Evolutionary conservation across 1,284 basidiomycete species (phyloP).

Genomic region (Bondarzewia mesenterica): DNA sequence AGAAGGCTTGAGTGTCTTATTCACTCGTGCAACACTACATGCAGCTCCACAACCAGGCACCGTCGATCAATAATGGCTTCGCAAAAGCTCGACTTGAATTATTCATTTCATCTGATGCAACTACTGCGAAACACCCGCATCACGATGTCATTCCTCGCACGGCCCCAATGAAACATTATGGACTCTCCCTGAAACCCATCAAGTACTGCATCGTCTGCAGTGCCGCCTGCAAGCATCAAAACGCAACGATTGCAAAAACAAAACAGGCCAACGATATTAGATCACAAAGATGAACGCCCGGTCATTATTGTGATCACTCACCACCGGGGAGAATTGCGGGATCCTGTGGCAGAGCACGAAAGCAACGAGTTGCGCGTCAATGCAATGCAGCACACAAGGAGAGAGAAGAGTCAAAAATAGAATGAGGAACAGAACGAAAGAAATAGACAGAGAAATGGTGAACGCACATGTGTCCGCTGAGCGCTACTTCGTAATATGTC

Average conservation of each 20-base stretch:
- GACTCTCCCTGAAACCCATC: conserved; percentile 48
- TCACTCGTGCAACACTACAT: no score
- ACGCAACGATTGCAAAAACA: neutral
- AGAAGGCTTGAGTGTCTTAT: no score
- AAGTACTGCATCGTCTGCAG: conserved; percentile 66
- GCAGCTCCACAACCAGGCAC: no score
- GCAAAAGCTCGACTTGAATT: no score
- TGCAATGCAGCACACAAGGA: neutral
- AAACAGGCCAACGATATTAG: neutral
- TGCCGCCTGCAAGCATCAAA: conserved; percentile 35
- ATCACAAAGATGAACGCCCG: neutral
- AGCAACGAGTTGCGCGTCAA: no score
- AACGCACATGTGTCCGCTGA: conserved; percentile 66
- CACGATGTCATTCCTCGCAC: neutral
- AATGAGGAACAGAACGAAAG: neutral
- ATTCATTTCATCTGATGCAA: no score
- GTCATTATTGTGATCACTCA: conserved; percentile 26
- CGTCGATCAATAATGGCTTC: no score
- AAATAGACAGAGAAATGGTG: neutral
- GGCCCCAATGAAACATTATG: conserved; percentile 8
- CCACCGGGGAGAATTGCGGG: conserved; percentile 58
- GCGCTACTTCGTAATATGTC: conserved; percentile 55
- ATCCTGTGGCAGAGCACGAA: no score
- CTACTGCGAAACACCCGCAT: neutral
- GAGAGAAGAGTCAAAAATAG: neutral